A percentile compares a stretch with the other conserved stretches of the same genome.
These are phyloP conservation scores for Limonium bicolor DNA, from an alignment of 148 eudicot genomes.

Conservation along the genomic window DNA sequence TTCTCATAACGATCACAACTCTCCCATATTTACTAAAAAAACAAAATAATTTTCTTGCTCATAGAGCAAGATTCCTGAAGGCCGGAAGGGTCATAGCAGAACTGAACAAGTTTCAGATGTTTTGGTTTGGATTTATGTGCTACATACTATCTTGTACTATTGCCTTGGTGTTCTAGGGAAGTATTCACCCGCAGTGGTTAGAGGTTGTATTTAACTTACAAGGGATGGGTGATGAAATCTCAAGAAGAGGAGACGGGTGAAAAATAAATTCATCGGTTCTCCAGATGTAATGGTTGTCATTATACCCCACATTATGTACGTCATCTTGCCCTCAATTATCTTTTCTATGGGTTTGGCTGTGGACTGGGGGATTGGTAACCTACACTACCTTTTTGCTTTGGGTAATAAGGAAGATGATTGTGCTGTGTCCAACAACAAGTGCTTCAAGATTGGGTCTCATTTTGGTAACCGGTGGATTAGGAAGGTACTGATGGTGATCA, in stretches of 20 bases:
- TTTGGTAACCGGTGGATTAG: conserved; percentile 35
- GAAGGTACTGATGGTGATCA: conserved; percentile 32
- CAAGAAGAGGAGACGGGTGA: conserved; percentile 10
- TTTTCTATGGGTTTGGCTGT: conserved; percentile 32
- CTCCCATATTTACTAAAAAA: conserved; percentile 21
- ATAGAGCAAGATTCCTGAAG: conserved; percentile 39
- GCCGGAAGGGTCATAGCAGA: conserved; percentile 49
- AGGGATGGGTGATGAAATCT: conserved; percentile 57
- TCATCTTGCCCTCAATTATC: conserved; percentile 49
- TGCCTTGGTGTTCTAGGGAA: conserved; percentile 71
- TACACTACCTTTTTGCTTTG: conserved; percentile 28
- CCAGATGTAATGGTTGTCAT: conserved; percentile 87
- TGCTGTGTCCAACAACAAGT: neutral
- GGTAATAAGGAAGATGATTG: conserved; percentile 69
- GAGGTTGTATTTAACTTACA: conserved; percentile 70
- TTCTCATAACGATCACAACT: conserved; percentile 43
- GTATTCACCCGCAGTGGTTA: conserved; percentile 48
- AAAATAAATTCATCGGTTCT: conserved; percentile 38
- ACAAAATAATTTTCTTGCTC: conserved; percentile 25
- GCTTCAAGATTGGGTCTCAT: conserved; percentile 1
- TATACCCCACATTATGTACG: conserved; percentile 63
- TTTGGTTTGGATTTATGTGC: conserved; percentile 36
- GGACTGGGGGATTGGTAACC: conserved; percentile 46
- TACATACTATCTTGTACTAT: conserved; percentile 62
- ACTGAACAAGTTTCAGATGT: conserved; percentile 24